phyloP scores from a whole-genome alignment of 441 rosid genomes.

The Gossypium aridum region DNA sequence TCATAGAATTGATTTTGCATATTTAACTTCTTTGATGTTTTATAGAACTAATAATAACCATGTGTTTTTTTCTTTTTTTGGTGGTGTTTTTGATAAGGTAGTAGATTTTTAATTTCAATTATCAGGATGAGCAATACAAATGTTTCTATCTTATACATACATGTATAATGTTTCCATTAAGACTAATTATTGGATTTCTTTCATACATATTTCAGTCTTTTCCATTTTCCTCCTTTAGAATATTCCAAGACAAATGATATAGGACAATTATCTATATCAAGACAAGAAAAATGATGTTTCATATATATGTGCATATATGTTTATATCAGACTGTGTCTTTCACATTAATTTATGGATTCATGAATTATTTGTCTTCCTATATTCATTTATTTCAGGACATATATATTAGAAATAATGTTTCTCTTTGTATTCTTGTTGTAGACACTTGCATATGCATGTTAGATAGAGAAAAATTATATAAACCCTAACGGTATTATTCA shows the following conservation, averaged over 20 bases:
- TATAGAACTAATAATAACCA: not conserved
- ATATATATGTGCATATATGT: not conserved
- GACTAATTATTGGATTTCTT: not conserved
- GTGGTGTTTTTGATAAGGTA: no score
- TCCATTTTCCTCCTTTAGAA: not conserved
- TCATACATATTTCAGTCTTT: not conserved
- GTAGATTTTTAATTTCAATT: no score
- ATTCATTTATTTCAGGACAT: not conserved
- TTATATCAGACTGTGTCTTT: not conserved
- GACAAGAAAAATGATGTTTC: not conserved
- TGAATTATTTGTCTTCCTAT: not conserved
- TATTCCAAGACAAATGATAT: slow-evolving; percentile 1
- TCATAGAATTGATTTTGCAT: not conserved
- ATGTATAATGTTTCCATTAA: not conserved
- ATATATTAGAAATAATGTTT: not conserved
- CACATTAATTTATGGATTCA: not conserved
- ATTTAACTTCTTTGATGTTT: not conserved
- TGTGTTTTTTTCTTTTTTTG: not conserved
- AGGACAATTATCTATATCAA: not conserved
- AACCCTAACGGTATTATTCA: not conserved
- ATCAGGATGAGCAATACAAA: not conserved
- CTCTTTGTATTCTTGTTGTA: not conserved
- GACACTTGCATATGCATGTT: not conserved
- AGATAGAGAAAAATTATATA: not conserved
- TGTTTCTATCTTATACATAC: not conserved